Conservation (phyloP, 768 basidiomycete genomes). For the Phaeotremella fagi region DNA sequence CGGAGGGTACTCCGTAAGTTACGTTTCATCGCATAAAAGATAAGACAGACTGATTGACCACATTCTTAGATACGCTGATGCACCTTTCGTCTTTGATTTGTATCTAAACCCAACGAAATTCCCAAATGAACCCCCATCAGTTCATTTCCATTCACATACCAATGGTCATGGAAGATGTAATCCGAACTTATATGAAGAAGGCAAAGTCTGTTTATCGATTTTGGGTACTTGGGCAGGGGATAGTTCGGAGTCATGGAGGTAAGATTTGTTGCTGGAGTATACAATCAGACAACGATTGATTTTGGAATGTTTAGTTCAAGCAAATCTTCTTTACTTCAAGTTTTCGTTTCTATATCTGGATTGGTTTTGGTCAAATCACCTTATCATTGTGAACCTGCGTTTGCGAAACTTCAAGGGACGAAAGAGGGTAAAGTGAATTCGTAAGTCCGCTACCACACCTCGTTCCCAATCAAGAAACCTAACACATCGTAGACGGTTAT, state of each 20-base stretch:
- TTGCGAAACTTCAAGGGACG: constrained; percentile 84
- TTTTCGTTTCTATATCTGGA: constrained; percentile 89
- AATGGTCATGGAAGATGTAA: constrained; percentile 84
- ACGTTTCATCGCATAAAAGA: no score
- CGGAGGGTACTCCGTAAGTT: constrained; percentile 73
- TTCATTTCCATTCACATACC: constrained; percentile 90
- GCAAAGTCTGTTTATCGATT: constrained; percentile 88
- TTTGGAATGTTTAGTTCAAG: constrained; percentile 51
- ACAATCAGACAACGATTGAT: background rate
- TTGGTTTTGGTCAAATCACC: constrained; percentile 88
- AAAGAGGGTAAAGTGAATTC: constrained; percentile 85
- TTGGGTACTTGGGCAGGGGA: constrained; percentile 90
- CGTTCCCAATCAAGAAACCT: background rate
- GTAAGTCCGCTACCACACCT: constrained; percentile 46
- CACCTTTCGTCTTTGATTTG: constrained; percentile 93
- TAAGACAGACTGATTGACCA: no score
- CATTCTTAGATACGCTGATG: constrained; percentile 64
- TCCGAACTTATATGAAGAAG: constrained; percentile 83
- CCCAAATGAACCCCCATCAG: constrained; percentile 62
- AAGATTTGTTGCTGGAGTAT: constrained; percentile 14
- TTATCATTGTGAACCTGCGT: constrained; percentile 86
- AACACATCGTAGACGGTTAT: constrained; percentile 62
- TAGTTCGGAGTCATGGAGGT: constrained; percentile 75
- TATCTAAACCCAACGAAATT: constrained; percentile 65
- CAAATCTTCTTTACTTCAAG: constrained; percentile 81